Percentiles rank a stretch among this genome's conserved stretches.
phyloP scores from a whole-genome alignment of 495 filamentous ascomycete species.

The Annulohypoxylon nitens region DNA sequence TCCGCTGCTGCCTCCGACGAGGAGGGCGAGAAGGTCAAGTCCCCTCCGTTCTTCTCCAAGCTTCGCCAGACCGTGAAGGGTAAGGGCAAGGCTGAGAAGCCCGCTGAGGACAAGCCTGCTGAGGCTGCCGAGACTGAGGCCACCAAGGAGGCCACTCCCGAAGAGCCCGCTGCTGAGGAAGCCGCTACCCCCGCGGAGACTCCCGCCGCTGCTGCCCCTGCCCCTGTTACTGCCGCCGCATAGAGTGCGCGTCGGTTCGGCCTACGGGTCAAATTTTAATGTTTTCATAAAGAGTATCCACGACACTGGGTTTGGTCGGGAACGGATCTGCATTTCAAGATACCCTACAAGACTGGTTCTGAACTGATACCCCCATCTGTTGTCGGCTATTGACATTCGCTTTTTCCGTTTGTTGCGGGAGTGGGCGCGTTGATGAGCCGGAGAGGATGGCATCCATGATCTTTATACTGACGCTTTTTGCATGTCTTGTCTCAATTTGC shows the following conservation, averaged over 20 bases:
- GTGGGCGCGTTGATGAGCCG: conserved; percentile 34
- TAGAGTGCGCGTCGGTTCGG: conserved; percentile 54
- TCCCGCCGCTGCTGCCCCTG: conserved; percentile 53
- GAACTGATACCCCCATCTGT: conserved; percentile 61
- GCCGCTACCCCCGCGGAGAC: conserved; percentile 48
- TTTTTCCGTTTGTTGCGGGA: conserved; percentile 23
- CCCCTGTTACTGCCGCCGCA: conserved; percentile 63
- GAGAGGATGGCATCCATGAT: conserved; percentile 50
- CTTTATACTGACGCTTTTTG: conserved; percentile 52
- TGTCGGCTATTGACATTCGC: conserved; percentile 42
- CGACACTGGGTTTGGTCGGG: conserved; percentile 60
- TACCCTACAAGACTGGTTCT: conserved; percentile 66
- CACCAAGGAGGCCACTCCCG: conserved; percentile 58
- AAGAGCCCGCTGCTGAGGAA: conserved; percentile 58
- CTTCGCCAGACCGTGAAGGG: conserved; percentile 68
- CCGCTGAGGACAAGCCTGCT: conserved; percentile 64
- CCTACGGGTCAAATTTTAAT: conserved; percentile 49
- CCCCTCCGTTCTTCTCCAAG: conserved; percentile 68
- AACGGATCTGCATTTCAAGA: conserved; percentile 70
- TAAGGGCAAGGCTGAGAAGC: conserved; percentile 65
- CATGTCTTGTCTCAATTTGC: conserved; percentile 50
- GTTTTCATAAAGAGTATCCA: conserved; percentile 52
- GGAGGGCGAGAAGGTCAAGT: conserved; percentile 68
- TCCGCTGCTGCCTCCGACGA: conserved; percentile 63
- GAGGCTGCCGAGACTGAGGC: conserved; percentile 65